Base-by-base conservation (phyloP, 805 yeast species). In the Candida chilensis region DNA sequence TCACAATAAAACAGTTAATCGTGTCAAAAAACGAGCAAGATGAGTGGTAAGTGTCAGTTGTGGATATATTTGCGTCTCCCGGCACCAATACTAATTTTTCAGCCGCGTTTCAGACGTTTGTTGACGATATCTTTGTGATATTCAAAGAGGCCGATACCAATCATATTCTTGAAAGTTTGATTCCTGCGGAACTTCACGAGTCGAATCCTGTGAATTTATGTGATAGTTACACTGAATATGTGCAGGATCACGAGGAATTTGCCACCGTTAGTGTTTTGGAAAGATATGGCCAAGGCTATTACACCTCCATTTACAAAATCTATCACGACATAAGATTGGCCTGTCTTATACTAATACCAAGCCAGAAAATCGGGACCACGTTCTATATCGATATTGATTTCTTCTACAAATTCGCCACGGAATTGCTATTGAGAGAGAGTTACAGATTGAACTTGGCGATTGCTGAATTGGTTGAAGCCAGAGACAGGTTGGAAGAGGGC, bases 261-360 rank as follows among this genome's bases (percentile, higher is more conserved):
- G 35, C 37, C 16, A 44, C 47, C 3, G 64, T 70, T 0, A 62
- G 73, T 1, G 58, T 79, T n/a, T 17, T 41, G 1, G 50, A 57
- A 4, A 71, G 69, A 39, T 57, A 61, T 37, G 50, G 49, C 1
- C 38, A 48, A 1, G 45, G 47, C 2, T 44, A 52, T 12, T 79
- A 79, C 43, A 44, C 47, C 7, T 54, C 68, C 1, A 58, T 79
- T 5, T 80, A 78, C 42, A 57, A 57, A 26, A 44, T 82, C 9
- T 81, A 62, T 42, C 90, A 82, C 44, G 94, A 83, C 48, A 45
- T 83, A 27, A 77, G 67, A 35, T 52, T 78, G 12, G 71, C 77
- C 0, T 57, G 76, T 21, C 62, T 71, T 9, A 43, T 62, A n/a
- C 51, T 60, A 20, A 60, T 80, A 16, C 54, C 63, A 26, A 54